Base-by-base conservation (phyloP, 306 rosid genomes). In the Prinsepia uniflora region DNA sequence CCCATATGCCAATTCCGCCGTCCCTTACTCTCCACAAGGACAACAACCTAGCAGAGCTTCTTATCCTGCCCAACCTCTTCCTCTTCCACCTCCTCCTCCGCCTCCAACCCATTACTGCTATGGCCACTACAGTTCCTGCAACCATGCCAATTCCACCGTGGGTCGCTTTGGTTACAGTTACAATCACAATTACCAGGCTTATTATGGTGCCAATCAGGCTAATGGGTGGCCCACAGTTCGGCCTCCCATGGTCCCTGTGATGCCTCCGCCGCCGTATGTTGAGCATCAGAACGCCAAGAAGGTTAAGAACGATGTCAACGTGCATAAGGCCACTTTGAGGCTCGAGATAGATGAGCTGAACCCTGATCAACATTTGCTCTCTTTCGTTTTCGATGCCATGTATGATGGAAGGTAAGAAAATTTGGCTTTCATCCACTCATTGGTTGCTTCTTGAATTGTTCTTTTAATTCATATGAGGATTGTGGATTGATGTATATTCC, bases 251-350 rank as follows among this genome's bases (percentile, higher is more conserved):
- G 78, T 64, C 59, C 81, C 75, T 3, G 13, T 62, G n/a, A 75
- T 65, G 7, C 89, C 89, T 1, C 91, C 82, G 24, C 70, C 74
- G 8, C 96, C 87, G 20, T 83, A 79, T 17, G 93, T 93, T 13
- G 96, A 88, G 66, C 96, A 90, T 57, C 96, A 84, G 72, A 74
- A 82, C 41, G 89, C 98, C 6, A 90, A 90, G 86, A 93, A 88
- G 89, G 87, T 93, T 6, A 83, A 74, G 71, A 93, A 83, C 61
- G 83, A 86, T 48, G 98, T 93, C 24, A 93, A 90, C 67, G 87
- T 93, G 49, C 94, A 79, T 60, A 93, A 93, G 75, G 90, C 83
- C 63, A 88, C 97, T 18, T 41, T 93, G 78, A 61, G 76, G 47
- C 62, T 93, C 0, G 86, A 87, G 71, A 41, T 84, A 19, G 97